A percentile compares a stretch with the other conserved stretches of the same genome.
Conservation (phyloP, 1,284 basidiomycete species). For the Moniliella sp. region DNA sequence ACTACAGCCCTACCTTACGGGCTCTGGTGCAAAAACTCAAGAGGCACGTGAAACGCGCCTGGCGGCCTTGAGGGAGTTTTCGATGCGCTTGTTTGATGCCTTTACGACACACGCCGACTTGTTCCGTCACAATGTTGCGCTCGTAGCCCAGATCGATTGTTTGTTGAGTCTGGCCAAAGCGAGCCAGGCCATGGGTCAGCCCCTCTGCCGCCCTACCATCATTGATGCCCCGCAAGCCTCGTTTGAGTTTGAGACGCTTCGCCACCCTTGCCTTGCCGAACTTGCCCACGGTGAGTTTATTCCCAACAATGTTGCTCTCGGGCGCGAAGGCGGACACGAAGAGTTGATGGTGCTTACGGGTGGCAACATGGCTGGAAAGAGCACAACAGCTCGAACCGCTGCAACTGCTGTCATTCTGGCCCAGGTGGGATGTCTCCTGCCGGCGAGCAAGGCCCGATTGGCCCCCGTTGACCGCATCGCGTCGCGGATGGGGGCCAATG, state of each 20-base stretch:
- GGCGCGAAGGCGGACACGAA: too few relatives aligned
- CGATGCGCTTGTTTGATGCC: conserved; percentile 42
- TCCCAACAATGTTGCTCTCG: conserved; percentile 74
- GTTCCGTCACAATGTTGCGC: conserved; percentile 37
- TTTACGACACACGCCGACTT: conserved; percentile 53
- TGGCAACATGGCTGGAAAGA: conserved; percentile 55
- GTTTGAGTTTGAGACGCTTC: conserved; percentile 54
- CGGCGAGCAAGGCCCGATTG: conserved; percentile 58
- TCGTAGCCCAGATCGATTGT: conserved; percentile 70
- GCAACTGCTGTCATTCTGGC: conserved; percentile 62
- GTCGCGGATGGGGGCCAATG: conserved; percentile 77
- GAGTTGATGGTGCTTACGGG: conserved; percentile 73
- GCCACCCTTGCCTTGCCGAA: conserved; percentile 49
- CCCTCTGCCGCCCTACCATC: conserved; percentile 70
- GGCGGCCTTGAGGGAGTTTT: conserved; percentile 26
- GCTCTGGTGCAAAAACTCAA: conserved; percentile 27
- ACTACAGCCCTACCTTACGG: conserved; percentile 24
- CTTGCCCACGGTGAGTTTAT: conserved; percentile 47
- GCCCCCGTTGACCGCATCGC: conserved; percentile 80
- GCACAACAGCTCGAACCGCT: conserved; percentile 66
- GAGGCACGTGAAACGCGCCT: conserved; percentile 29
- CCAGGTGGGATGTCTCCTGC: conserved; percentile 90
- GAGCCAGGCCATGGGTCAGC: conserved; percentile 69
- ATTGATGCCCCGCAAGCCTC: conserved; percentile 57
- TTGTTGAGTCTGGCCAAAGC: conserved; percentile 75